Evolutionary conservation across 2,329 filamentous ascomycete genomes (phyloP).

Genomic region (Fusarium sp.): DNA sequence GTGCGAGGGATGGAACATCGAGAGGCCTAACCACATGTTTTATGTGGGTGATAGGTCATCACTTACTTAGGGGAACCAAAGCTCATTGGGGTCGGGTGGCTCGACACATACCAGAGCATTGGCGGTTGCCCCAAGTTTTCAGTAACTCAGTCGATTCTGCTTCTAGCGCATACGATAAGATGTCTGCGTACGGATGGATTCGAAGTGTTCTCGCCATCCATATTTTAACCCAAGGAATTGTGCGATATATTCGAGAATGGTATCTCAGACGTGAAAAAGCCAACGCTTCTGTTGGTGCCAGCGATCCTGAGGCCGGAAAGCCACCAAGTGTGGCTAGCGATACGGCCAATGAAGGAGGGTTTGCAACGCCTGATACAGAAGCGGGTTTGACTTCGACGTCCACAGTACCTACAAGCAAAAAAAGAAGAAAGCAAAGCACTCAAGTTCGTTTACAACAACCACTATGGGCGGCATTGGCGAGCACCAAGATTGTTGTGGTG

Average conservation of each 20-base stretch:
- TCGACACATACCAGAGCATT: conserved; percentile 61
- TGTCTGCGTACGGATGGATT: conserved; percentile 73
- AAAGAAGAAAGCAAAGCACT: conserved; percentile 89
- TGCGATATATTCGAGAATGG: conserved; percentile 78
- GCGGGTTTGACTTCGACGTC: conserved; percentile 52
- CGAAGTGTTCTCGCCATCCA: conserved; percentile 79
- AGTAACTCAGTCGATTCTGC: conserved; percentile 61
- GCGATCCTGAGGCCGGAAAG: conserved; percentile 75
- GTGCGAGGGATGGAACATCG: conserved; percentile 74
- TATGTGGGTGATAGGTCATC: conserved; percentile 71
- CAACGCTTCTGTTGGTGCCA: conserved; percentile 61
- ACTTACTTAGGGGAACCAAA: conserved; percentile 63
- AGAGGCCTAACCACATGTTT: conserved; percentile 80
- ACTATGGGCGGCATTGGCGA: conserved; percentile 93
- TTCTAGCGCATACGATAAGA: conserved; percentile 64
- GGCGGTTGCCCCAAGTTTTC: conserved; percentile 59
- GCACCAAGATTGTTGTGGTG: conserved; percentile 95
- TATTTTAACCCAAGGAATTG: conserved; percentile 78
- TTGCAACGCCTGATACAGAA: conserved; percentile 67
- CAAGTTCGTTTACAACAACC: conserved; percentile 92
- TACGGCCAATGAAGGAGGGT: conserved; percentile 54
- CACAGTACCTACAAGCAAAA: conserved; percentile 74
- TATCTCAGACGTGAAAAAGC: conserved; percentile 71
- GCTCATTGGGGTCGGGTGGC: conserved; percentile 62
- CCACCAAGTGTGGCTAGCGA: conserved; percentile 52